Conservation (phyloP, 208 protist species). For the Trypanosoma avium region DNA sequence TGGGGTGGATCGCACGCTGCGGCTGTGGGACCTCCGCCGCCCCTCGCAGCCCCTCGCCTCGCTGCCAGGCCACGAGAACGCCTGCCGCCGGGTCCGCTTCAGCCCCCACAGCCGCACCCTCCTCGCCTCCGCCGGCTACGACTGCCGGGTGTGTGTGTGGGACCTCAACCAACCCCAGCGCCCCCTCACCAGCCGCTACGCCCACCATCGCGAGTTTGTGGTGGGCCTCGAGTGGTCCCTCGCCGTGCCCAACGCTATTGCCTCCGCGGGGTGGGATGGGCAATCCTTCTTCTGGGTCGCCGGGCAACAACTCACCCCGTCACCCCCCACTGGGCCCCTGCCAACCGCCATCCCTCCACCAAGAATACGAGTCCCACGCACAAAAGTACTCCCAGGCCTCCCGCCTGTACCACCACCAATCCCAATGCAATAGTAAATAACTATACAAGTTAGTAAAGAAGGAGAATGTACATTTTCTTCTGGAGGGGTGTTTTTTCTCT, state of each 20-base stretch:
- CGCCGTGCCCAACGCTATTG: constrained; percentile 57
- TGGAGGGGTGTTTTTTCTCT: no score
- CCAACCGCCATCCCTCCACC: constrained; percentile 77
- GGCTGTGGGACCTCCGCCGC: constrained; percentile 82
- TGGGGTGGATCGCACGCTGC: constrained; percentile 83
- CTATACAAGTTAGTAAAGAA: no score
- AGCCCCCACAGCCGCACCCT: constrained; percentile 67
- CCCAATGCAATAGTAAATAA: constrained; percentile 15
- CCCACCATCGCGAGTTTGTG: constrained; percentile 90
- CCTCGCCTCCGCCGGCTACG: constrained; percentile 81
- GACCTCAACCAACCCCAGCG: constrained; percentile 80
- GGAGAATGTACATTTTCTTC: no score
- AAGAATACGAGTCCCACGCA: constrained; percentile 52
- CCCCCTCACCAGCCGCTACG: constrained; percentile 76
- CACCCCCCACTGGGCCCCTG: constrained; percentile 37
- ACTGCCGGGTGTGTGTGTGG: constrained; percentile 89
- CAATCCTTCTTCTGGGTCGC: constrained; percentile 60
- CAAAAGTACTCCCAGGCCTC: constrained; percentile 66
- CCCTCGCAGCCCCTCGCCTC: constrained; percentile 70
- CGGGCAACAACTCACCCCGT: constrained; percentile 63
- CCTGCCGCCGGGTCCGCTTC: constrained; percentile 88
- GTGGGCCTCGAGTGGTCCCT: constrained; percentile 87
- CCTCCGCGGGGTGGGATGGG: constrained; percentile 75
- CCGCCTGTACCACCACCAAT: constrained; percentile 45
- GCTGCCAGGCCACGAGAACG: constrained; percentile 84